Percentiles rank a stretch among this genome's conserved stretches.
phyloP scores from a whole-genome alignment of 2,329 filamentous ascomycete species.

The Stenocarpella maydis region DNA sequence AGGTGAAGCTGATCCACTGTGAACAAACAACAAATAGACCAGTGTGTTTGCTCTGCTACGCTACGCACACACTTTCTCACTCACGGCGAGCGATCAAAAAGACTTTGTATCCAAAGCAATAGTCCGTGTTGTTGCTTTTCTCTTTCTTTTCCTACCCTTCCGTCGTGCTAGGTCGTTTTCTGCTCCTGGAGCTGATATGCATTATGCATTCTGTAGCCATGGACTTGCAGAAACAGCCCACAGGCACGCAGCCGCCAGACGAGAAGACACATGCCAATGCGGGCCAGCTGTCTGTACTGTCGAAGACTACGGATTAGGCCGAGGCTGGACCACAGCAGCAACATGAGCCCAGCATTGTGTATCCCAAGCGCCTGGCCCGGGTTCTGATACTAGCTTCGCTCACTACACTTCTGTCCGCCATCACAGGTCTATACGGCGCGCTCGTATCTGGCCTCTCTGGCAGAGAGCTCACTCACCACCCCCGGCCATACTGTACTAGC shows the following conservation, averaged over 20 bases:
- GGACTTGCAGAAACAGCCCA: background rate
- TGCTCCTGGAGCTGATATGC: background rate
- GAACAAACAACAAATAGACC: background rate
- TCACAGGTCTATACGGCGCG: too few relatives aligned
- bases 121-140: background rate
- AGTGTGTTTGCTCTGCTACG: background rate
- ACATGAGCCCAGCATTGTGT: slow-evolving; percentile 40
- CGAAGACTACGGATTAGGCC: background rate
- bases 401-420: background rate
- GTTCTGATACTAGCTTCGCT: slow-evolving; percentile 53
- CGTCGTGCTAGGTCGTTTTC: background rate
- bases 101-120: too few relatives aligned
- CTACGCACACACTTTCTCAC: background rate
- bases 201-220: background rate
- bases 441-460: too few relatives aligned
- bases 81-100: background rate
- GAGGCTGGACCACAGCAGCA: background rate
- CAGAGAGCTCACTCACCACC: background rate
- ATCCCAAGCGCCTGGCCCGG: slow-evolving; percentile 52
- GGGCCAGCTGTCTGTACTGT: background rate
- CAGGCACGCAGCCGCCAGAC: background rate
- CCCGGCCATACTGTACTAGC: background rate
- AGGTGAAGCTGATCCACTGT: background rate
- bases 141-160: too few relatives aligned
- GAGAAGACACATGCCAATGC: background rate